Conservation (phyloP, 2,329 filamentous ascomycete genomes). For the Madurella fahalii region DNA sequence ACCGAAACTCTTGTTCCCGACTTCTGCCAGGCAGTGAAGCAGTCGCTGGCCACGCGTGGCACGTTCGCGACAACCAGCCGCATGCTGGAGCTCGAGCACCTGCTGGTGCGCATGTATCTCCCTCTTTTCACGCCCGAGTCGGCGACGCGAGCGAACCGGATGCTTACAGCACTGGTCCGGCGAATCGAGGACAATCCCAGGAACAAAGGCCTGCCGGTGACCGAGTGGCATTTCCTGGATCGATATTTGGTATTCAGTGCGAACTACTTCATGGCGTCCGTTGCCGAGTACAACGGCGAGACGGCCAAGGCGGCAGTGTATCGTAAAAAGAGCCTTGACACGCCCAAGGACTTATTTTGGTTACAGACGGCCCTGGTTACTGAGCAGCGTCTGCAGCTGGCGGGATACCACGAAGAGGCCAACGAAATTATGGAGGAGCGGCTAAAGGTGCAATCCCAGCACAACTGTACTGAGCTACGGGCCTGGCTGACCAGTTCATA, state of each 20-base stretch:
- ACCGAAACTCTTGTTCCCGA: slow-evolving; percentile 11
- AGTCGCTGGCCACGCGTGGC: slow-evolving; percentile 10
- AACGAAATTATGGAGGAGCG: slow-evolving; percentile 15
- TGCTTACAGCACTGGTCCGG: slow-evolving; percentile 10
- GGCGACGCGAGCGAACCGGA: slow-evolving; percentile 7
- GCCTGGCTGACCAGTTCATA: too few species aligned
- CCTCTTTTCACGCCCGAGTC: slow-evolving; percentile 20
- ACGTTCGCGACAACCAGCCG: slow-evolving; percentile 15
- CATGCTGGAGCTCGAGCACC: slow-evolving; percentile 21
- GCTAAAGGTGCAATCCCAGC: neutral
- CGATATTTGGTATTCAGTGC: slow-evolving; percentile 25
- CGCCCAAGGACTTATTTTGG: slow-evolving; percentile 24
- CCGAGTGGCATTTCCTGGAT: slow-evolving; percentile 18
- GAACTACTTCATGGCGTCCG: slow-evolving; percentile 21
- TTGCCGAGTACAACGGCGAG: slow-evolving; percentile 20
- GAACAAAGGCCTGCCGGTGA: neutral
- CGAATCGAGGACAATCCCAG: slow-evolving; percentile 2
- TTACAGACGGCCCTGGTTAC: slow-evolving; percentile 21
- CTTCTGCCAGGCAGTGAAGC: slow-evolving; percentile 3
- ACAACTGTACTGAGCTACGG: too few species aligned
- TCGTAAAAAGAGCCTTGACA: slow-evolving; percentile 13
- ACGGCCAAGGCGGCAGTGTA: slow-evolving; percentile 8
- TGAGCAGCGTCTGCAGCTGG: slow-evolving; percentile 17
- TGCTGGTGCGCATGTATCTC: slow-evolving; percentile 24
- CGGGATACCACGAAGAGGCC: slow-evolving; percentile 16